Evolutionary conservation across 2,329 filamentous ascomycete genomes (phyloP).

Genomic region (Elsinoe arachidis): DNA sequence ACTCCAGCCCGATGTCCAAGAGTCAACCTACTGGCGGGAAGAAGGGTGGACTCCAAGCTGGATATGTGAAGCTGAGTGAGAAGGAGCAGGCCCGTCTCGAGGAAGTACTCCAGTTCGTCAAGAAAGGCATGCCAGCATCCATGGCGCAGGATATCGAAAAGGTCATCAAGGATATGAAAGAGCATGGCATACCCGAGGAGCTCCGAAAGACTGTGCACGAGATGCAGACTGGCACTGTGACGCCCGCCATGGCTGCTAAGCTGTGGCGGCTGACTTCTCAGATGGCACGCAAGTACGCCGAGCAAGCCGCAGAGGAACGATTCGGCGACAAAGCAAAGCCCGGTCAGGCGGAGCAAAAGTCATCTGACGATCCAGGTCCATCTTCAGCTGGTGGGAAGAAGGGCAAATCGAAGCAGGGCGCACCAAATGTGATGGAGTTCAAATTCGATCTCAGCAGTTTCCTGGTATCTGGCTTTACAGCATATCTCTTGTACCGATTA

Average conservation of each 20-base stretch:
- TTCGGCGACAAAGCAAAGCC: conserved; percentile 21
- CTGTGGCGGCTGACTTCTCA: conserved; percentile 49
- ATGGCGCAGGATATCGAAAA: conserved; percentile 53
- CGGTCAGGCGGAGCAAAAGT: conserved; percentile 32
- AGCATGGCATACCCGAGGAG: conserved; percentile 61
- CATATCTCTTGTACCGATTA: conserved; percentile 55
- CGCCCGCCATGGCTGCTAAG: conserved; percentile 56
- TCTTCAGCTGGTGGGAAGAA: conserved; percentile 22
- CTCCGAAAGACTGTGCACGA: conserved; percentile 55
- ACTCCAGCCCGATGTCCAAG: conserved; percentile 33
- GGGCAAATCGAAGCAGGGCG: conserved; percentile 27
- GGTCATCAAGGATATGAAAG: conserved; percentile 54
- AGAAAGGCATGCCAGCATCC: conserved; percentile 51
- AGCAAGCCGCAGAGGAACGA: conserved; percentile 29
- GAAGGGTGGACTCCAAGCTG: conserved; percentile 31
- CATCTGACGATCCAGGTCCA: conserved; percentile 37
- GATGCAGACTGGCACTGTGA: conserved; percentile 43
- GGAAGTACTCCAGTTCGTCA: conserved; percentile 47
- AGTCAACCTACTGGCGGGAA: conserved; percentile 31
- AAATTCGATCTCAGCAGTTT: conserved; percentile 49
- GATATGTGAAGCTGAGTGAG: conserved; percentile 40
- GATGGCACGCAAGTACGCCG: conserved; percentile 45
- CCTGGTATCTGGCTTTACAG: conserved; percentile 50
- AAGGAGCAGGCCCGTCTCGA: conserved; percentile 52
- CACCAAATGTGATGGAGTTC: conserved; percentile 36